Conservation (phyloP, 1,139 yeast species). For the Suhomyces taliae region DNA sequence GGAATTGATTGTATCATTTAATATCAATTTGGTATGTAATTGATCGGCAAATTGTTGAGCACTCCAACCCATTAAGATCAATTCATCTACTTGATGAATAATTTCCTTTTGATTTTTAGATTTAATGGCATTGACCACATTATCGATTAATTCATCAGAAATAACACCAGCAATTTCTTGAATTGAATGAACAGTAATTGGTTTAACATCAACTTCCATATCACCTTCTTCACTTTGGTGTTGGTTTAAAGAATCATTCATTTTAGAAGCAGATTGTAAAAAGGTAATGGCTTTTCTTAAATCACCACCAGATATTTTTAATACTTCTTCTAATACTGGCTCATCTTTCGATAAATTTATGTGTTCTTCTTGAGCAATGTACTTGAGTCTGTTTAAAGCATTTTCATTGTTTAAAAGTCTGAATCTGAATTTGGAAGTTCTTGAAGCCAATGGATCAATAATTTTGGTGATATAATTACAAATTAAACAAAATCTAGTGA, state of each 20-base stretch:
- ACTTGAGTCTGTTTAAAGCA: constrained; percentile 65
- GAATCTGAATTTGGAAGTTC: constrained; percentile 95
- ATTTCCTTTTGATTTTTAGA: constrained; percentile 39
- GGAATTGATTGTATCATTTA: constrained; percentile 55
- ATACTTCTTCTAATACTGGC: constrained; percentile 59
- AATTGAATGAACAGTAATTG: constrained; percentile 46
- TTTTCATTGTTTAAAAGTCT: constrained; percentile 69
- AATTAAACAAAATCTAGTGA: constrained; percentile 88
- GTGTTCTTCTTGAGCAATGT: constrained; percentile 58
- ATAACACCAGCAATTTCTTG: constrained; percentile 87
- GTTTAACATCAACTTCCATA: constrained; percentile 14
- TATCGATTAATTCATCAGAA: constrained; percentile 52
- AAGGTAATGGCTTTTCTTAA: constrained; percentile 89
- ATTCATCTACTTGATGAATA: constrained; percentile 48
- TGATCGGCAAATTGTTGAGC: constrained; percentile 79
- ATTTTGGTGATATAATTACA: constrained; percentile 96
- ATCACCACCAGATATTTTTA: constrained; percentile 80
- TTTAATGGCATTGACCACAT: constrained; percentile 42
- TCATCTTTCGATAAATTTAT: constrained; percentile 40
- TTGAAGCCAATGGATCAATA: constrained; percentile 92
- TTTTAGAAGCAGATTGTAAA: constrained; percentile 81
- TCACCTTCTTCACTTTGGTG: constrained; percentile 28
- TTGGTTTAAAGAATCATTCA: constrained; percentile 35
- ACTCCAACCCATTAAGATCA: constrained; percentile 81
- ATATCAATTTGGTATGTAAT: constrained; percentile 70